Base-by-base conservation (phyloP, 306 rosid genomes). In the Inga oerstediana region DNA sequence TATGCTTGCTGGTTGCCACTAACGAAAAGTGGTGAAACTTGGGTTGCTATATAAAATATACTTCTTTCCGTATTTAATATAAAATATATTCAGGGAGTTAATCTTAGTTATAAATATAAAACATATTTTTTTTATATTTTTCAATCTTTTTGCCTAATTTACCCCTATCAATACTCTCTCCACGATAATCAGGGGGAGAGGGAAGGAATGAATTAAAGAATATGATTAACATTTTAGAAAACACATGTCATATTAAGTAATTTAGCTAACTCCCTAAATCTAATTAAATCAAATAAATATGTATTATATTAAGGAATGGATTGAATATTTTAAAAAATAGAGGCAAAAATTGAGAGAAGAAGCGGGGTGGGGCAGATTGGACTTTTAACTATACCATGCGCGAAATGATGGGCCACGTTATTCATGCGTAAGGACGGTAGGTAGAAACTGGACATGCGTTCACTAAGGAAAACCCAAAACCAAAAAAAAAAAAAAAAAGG, bases 321-420 rank as follows among this genome's bases (percentile, higher is more conserved):
- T 5, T 39, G 43, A 15, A 0, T 56, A 8, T 19, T 20, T 20
- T 8, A 58, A 20, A 20, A 27, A 58, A 58, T 9, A 58, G 11
- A n/a, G 27, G 22, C 27, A 58, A 58, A 22, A 58, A 8, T n/a
- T 0, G 13, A 58, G 64, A 58, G 64, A 58, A 59, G 66, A 9
- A 22, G 5, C 15, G 3, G 0, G 2, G 32, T 9, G 32, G 35
- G 52, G 17, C 35, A 61, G 20, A 43, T 20, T 43, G 34, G 52
- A 3, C 11, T 71, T 71, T n/a, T 43, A 10, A 83, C 62, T 34
- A 59, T 79, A 78, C 91, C 94, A 92, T 87, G 97, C 93, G 91
- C 75, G 80, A 59, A 59, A 80, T 87, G 73, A 86, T 84, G 86
- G 81, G 32, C 73, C 46, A 7, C 27, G 35, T 24, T 22, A 7